Base-by-base conservation (phyloP, 1,284 basidiomycete species). In the Pulveroboletus sp. region DNA sequence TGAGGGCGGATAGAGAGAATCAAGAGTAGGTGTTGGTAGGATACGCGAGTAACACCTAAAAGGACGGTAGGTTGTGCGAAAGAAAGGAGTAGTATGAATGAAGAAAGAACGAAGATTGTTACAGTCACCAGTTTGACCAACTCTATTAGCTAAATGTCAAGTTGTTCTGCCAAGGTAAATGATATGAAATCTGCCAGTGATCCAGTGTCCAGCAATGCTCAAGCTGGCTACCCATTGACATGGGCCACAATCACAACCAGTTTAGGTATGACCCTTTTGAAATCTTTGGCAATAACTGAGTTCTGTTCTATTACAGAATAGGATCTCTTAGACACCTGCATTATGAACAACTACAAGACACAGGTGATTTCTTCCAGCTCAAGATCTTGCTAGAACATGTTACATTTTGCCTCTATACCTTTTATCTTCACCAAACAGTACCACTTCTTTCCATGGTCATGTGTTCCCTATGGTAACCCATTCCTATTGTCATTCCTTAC, bases 181-280 rank as follows among this genome's bases (percentile, higher is more conserved):
- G 74, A 78, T 49, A 80, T 65, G 45, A 79, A 76, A 43, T 79
- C 75, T 0, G 70, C 68, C 2, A 77, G 61, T 0, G 74, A 79
- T 1, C 75, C 75, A 0, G 70, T 61, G 44, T 78, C 72, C 0
- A 79, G 28, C 12, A 79, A 50, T 0, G 74, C 74, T 0, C 63
- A 42, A 1, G 62, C 64, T 0, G 70, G 64, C 1, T 73, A 59
- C 0, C 72, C 76, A 58, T 77, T 73, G 0, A 79, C 47, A 0
- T 62, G 45, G 0, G 71, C 70, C 0, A 71, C 58, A 0, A 78
- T 58, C 0, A 75, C 66, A 0, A 78, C 49, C 0, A 71, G 72
- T 22, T 67, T 67, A 0, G 74, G 75, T 0, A 78, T 65, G 1
- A 54, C 3, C 5, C 63, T 58, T 12, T 61, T 49, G 1, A 64